A percentile compares a stretch with the other conserved stretches of the same genome.
Evolutionary conservation across 805 yeast genomes (phyloP).

Genomic region (Torulaspora indica): DNA sequence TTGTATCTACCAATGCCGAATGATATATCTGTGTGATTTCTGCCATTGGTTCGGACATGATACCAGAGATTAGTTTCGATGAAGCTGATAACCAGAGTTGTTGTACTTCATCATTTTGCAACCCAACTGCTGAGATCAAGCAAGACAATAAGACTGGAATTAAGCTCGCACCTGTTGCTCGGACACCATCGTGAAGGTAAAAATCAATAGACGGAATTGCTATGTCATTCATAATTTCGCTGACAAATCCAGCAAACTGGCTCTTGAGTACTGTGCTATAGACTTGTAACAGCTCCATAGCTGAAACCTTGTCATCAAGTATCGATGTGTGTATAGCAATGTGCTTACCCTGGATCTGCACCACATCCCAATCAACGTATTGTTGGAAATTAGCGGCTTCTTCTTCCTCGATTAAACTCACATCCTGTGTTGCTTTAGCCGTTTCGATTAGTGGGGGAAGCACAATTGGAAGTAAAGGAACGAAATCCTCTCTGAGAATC

Average conservation of each 20-base stretch:
- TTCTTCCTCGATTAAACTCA: slow-evolving; percentile 80
- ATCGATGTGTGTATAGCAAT: slow-evolving; percentile 91
- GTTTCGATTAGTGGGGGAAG: slow-evolving; percentile 83
- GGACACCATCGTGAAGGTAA: slow-evolving; percentile 88
- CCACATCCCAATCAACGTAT: slow-evolving; percentile 93
- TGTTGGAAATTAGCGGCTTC: slow-evolving; percentile 78
- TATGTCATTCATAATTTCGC: slow-evolving; percentile 69
- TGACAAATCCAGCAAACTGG: slow-evolving; percentile 77
- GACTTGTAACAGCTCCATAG: slow-evolving; percentile 79
- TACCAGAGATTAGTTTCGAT: slow-evolving; percentile 59
- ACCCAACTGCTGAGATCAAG: slow-evolving; percentile 47
- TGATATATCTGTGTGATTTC: slow-evolving; percentile 79
- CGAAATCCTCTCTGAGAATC: slow-evolving; percentile 76
- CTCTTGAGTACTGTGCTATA: slow-evolving; percentile 83
- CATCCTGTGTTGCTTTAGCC: slow-evolving; percentile 87
- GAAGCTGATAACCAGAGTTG: slow-evolving; percentile 69
- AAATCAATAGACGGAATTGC: slow-evolving; percentile 86
- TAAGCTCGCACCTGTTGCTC: slow-evolving; percentile 83
- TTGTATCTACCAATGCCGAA: slow-evolving; percentile 60
- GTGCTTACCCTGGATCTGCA: slow-evolving; percentile 84
- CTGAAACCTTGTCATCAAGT: slow-evolving; percentile 90
- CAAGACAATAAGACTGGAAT: slow-evolving; percentile 72
- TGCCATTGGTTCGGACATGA: slow-evolving; percentile 74
- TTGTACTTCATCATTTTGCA: slow-evolving; percentile 53
- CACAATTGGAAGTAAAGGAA: slow-evolving; percentile 77